These are phyloP conservation scores for Ascocoryne sarcoides DNA, from an alignment of 2,329 filamentous ascomycete species.

Conservation along the genomic window DNA sequence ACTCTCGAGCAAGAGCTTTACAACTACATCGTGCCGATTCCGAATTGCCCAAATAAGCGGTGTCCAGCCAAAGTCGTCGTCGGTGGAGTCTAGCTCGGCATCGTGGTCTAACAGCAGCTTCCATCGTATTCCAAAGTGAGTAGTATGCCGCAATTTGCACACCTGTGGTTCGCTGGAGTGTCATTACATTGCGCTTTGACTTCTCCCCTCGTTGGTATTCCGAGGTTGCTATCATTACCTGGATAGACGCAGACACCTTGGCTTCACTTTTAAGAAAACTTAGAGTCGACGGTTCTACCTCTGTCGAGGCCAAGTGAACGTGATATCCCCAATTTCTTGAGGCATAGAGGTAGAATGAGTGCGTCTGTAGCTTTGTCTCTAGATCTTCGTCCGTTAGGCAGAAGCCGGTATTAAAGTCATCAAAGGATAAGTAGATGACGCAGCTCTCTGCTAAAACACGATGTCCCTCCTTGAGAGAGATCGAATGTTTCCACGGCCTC, in stretches of 20 bases:
- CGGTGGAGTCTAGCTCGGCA: neutral
- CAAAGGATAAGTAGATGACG: slow-evolving; percentile 28
- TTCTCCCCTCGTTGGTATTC: neutral
- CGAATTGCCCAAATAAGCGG: neutral
- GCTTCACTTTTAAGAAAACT: neutral
- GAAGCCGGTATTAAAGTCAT: slow-evolving; percentile 26
- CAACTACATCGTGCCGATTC: neutral
- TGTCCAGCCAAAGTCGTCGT: neutral
- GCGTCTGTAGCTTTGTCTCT: neutral
- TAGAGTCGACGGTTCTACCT: neutral
- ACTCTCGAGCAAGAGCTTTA: neutral
- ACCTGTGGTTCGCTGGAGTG: neutral
- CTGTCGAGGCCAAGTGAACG: neutral
- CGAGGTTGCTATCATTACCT: neutral
- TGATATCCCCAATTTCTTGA: neutral
- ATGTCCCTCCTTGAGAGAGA: slow-evolving; percentile 5
- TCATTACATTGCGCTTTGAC: neutral
- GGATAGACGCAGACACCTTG: neutral
- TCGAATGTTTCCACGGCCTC: slow-evolving; percentile 3
- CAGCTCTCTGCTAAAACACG: slow-evolving; percentile 8
- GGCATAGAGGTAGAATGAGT: neutral
- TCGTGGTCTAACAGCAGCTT: neutral
- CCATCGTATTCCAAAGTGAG: neutral
- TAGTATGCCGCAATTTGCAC: neutral
- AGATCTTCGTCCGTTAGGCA: neutral